Evolutionary conservation across 177 flowering plant genomes (phyloP).

Genomic region (Vitis hybrid): DNA sequence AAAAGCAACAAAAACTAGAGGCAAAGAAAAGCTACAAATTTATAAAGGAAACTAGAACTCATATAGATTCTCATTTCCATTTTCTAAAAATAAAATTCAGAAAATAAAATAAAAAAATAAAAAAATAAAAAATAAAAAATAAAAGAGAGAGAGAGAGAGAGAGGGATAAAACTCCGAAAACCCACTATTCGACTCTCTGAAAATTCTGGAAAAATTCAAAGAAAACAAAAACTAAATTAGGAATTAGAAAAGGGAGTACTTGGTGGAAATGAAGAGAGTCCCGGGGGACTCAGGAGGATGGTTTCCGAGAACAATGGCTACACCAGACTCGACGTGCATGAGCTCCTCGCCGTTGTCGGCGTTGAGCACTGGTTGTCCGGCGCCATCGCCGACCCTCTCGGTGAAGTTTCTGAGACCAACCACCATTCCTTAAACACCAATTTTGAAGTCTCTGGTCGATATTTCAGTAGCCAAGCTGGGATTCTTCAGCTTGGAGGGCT

Average conservation of each 20-base stretch:
- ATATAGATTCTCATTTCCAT: no score
- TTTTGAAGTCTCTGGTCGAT: not conserved
- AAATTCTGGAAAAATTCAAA: not conserved
- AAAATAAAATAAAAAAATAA: no score
- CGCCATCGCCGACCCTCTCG: conserved; percentile 53
- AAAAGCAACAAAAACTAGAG: no score
- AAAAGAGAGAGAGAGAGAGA: no score
- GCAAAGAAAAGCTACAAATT: no score
- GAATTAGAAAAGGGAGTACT: conserved; percentile 29
- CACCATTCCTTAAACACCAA: conserved; percentile 42
- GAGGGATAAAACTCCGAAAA: no score
- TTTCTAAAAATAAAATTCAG: no score
- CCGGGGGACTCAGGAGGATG: conserved; percentile 72
- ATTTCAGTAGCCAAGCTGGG: no score
- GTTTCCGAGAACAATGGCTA: conserved; percentile 65
- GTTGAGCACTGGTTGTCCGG: conserved; percentile 63
- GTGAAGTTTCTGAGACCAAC: conserved; percentile 56
- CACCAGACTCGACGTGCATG: conserved; percentile 65
- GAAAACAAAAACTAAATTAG: not conserved
- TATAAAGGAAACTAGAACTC: no score
- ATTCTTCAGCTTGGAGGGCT: no score
- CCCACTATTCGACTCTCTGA: no score
- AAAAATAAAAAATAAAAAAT: no score
- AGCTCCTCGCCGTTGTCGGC: conserved; percentile 67
- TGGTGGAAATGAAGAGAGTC: conserved; percentile 80